A percentile compares a stretch with the other conserved stretches of the same genome.
Conservation (phyloP, 2,329 filamentous ascomycete genomes). For the Dactylellina haptotyla region DNA sequence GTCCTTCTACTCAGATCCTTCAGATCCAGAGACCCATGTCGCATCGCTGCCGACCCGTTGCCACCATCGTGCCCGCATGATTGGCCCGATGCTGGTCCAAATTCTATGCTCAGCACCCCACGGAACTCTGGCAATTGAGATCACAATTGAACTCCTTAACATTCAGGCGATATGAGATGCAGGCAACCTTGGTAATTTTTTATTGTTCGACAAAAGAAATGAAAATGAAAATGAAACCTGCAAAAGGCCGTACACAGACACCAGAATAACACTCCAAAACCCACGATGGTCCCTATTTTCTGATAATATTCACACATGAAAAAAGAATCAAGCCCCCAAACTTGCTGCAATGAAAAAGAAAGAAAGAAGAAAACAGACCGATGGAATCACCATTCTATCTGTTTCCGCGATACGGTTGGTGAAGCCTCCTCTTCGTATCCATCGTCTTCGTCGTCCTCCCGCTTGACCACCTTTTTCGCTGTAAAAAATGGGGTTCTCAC, state of each 20-base stretch:
- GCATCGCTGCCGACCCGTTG: background rate
- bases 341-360: background rate
- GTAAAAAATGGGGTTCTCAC: slow-evolving; percentile 48
- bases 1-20: too few species aligned
- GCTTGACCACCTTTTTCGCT: slow-evolving; percentile 22
- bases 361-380: background rate
- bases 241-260: background rate
- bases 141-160: background rate
- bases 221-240: background rate
- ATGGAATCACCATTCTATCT: slow-evolving; percentile 7
- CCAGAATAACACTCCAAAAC: too few species aligned
- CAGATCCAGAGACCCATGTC: background rate
- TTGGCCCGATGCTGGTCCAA: background rate
- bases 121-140: background rate
- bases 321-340: background rate
- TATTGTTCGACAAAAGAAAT: background rate
- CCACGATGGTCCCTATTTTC: too few species aligned
- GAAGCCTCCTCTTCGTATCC: slow-evolving; percentile 26
- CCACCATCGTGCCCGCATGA: background rate
- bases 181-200: background rate
- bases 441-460: slow-evolving; percentile 23
- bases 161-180: too few species aligned
- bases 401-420: slow-evolving; percentile 20
- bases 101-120: background rate
- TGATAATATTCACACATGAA: background rate